A percentile compares a stretch with the other conserved stretches of the same genome.
phyloP scores from a whole-genome alignment of 2,329 filamentous ascomycete genomes.

The Claviceps sp. region DNA sequence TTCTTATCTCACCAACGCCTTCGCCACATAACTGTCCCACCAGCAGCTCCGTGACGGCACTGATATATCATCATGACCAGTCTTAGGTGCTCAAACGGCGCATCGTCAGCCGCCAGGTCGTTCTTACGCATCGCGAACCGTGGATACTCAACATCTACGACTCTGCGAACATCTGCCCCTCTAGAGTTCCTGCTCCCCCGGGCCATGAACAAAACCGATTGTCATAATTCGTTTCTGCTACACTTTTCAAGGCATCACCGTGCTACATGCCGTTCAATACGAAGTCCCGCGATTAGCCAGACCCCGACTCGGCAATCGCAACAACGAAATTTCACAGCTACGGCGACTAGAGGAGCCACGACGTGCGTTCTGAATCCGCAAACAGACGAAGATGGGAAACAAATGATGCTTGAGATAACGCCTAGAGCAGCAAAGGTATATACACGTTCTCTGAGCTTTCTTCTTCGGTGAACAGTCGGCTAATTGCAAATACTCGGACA shows the following conservation, averaged over 20 bases:
- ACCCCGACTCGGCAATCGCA: background rate
- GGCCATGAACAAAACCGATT: constrained; percentile 4
- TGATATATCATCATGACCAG: constrained; percentile 14
- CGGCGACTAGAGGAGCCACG: constrained; percentile 27
- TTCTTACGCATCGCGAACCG: constrained; percentile 29
- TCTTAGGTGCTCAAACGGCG: constrained; percentile 23
- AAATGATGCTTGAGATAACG: constrained; percentile 73
- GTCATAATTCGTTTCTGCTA: background rate
- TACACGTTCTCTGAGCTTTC: no score
- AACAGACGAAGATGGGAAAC: constrained; percentile 70
- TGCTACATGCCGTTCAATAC: background rate
- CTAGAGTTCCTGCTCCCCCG: constrained; percentile 29
- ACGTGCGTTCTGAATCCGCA: constrained; percentile 55
- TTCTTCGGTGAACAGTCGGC: background rate
- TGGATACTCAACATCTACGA: constrained; percentile 16
- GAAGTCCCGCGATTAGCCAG: background rate
- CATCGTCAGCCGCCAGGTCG: constrained; percentile 24
- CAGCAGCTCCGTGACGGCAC: background rate
- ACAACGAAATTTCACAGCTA: constrained; percentile 23
- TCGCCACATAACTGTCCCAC: background rate
- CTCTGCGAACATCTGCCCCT: constrained; percentile 13
- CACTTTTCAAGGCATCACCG: background rate
- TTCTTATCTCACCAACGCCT: background rate
- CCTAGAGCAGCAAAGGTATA: constrained; percentile 64
- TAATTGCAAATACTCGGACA: constrained; percentile 13